Evolutionary conservation across 495 filamentous ascomycete genomes (phyloP).

Genomic region (Tuber melanosporum): DNA sequence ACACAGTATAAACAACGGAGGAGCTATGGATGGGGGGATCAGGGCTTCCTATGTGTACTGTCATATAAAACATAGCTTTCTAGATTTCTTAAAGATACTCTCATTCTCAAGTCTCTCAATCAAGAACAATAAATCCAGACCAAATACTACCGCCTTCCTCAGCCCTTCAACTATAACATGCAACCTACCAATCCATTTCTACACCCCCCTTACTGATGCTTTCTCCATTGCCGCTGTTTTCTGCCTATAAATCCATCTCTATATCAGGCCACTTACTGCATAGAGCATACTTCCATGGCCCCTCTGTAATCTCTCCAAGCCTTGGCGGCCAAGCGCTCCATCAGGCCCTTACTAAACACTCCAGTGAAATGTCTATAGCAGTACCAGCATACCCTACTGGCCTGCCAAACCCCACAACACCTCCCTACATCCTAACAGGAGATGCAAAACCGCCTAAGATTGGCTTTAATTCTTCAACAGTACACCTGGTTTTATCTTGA

Average conservation of each 20-base stretch:
- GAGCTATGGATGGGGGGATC: too few species aligned
- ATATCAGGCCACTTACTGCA: slow-evolving; percentile 11
- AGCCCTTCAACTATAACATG: slow-evolving; percentile 83
- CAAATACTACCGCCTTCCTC: slow-evolving; percentile 58
- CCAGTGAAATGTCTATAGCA: slow-evolving; percentile 31
- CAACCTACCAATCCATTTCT: slow-evolving; percentile 90
- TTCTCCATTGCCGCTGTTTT: slow-evolving; percentile 30
- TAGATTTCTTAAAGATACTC: slow-evolving; percentile 17
- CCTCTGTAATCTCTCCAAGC: slow-evolving; percentile 28
- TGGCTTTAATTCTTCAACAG: too few species aligned
- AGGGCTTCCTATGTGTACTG: too few species aligned
- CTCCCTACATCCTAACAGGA: too few species aligned
- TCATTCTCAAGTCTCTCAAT: slow-evolving; percentile 23
- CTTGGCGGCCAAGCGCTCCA: slow-evolving; percentile 35
- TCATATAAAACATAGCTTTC: slow-evolving; percentile 1
- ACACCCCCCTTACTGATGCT: slow-evolving; percentile 47
- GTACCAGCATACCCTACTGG: slow-evolving; percentile 42
- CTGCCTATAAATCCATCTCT: slow-evolving; percentile 20
- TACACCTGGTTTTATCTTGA: too few species aligned
- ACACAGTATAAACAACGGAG: too few species aligned
- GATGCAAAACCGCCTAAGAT: too few species aligned
- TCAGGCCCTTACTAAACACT: slow-evolving; percentile 40
- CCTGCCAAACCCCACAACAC: slow-evolving; percentile 40
- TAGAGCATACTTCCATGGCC: slow-evolving; percentile 25
- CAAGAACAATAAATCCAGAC: slow-evolving; percentile 5